phyloP scores from a whole-genome alignment of 2,329 filamentous ascomycete species.

The Fusarium tanahbumbuense region DNA sequence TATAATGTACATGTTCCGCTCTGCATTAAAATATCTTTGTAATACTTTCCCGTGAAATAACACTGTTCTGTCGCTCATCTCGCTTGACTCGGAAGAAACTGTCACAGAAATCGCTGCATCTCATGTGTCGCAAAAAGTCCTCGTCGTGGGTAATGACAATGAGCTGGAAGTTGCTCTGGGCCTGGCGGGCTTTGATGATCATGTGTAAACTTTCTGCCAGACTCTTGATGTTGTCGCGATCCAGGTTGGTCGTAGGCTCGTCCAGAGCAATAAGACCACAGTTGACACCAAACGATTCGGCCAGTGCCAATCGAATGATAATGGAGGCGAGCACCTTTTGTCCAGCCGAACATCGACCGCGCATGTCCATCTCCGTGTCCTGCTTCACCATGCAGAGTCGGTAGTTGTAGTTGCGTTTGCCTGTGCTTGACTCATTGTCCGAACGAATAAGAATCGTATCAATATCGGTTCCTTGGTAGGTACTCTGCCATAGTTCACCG shows the following conservation, averaged over 20 bases:
- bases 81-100: conserved; percentile 89
- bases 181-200: conserved; percentile 85
- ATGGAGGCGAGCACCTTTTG: conserved; percentile 97
- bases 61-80: conserved; percentile 86
- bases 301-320: conserved; percentile 94
- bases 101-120: conserved; percentile 92
- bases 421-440: conserved; percentile 79
- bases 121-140: conserved; percentile 93
- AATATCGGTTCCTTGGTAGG: conserved; percentile 96
- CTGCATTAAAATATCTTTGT: conserved; percentile 56
- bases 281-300: conserved; percentile 95
- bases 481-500: conserved; percentile 95
- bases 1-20: conserved; percentile 8
- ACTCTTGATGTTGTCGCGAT: conserved; percentile 92
- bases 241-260: conserved; percentile 97
- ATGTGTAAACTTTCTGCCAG: conserved; percentile 85
- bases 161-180: conserved; percentile 95
- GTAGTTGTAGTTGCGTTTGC: conserved; percentile 93
- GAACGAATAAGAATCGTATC: conserved; percentile 96
- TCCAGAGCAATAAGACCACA: conserved; percentile 97
- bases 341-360: conserved; percentile 93
- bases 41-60: conserved; percentile 79
- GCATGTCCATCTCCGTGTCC: conserved; percentile 99
- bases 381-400: conserved; percentile 98
- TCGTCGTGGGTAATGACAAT: conserved; percentile 99